These are phyloP conservation scores for Rauvolfia tetraphylla DNA, from an alignment of 257 asterid genomes.

Conservation along the genomic window DNA sequence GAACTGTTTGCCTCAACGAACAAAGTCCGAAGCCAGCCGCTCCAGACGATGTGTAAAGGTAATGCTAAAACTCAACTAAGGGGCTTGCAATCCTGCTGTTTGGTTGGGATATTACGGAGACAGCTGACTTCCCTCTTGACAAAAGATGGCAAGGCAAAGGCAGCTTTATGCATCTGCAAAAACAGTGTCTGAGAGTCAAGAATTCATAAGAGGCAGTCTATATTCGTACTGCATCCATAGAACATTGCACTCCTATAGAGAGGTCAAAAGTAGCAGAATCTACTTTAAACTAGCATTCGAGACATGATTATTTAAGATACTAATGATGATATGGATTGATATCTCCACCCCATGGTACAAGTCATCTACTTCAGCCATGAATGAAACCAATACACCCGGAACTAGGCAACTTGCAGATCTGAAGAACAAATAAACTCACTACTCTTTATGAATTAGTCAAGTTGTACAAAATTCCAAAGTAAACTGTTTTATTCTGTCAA, in stretches of 20 bases:
- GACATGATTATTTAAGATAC: background rate
- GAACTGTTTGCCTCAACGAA: background rate
- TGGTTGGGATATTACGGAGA: conserved; percentile 34
- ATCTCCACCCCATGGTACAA: background rate
- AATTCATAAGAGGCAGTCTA: background rate
- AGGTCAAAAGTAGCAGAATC: background rate
- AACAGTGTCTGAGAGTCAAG: background rate
- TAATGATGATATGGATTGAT: background rate
- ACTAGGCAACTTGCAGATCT: background rate
- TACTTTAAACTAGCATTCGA: background rate
- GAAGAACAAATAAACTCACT: background rate
- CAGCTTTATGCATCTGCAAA: conserved; percentile 84
- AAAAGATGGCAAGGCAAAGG: conserved; percentile 83
- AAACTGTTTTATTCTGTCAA: background rate
- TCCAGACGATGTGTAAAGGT: background rate
- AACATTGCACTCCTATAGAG: background rate
- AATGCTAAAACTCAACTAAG: background rate
- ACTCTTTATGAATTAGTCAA: too few relatives aligned
- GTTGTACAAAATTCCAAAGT: background rate
- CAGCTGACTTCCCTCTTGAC: conserved; percentile 76
- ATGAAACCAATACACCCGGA: background rate
- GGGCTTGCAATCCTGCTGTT: conserved; percentile 7
- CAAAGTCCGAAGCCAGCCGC: background rate
- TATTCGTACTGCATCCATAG: background rate
- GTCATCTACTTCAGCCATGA: background rate